These are phyloP conservation scores for Saccharum spontaneum DNA, from an alignment of 176 grass and related monocot species.

Conservation along the genomic window DNA sequence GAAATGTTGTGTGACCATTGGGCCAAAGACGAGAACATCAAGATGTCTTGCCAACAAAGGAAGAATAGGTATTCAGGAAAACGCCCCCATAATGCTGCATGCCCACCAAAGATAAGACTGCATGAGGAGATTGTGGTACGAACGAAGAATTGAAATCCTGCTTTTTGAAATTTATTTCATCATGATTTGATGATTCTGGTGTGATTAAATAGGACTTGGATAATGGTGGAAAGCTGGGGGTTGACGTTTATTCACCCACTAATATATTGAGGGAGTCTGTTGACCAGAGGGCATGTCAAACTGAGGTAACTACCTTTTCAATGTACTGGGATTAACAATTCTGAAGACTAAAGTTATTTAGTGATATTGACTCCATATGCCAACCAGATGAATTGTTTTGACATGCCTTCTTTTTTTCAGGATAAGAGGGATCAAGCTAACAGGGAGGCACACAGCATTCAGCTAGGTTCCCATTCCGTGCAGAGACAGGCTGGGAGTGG, in stretches of 20 bases:
- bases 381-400: constrained; percentile 20
- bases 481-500: constrained; percentile 20
- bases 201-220: constrained; percentile 19
- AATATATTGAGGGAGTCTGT: not conserved
- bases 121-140: constrained; percentile 17
- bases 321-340: not conserved
- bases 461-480: constrained; percentile 11
- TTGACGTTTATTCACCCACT: constrained; percentile 1
- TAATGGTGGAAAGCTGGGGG: constrained; percentile 5
- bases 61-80: constrained; percentile 53
- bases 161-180: constrained; percentile 24
- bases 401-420: constrained; percentile 18
- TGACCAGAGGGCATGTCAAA: constrained; percentile 18
- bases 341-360: not conserved
- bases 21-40: constrained; percentile 45
- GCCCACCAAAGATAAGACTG: constrained; percentile 6
- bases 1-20: constrained; percentile 56
- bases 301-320: constrained; percentile 20
- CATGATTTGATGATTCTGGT: constrained; percentile 17
- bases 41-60: constrained; percentile 47
- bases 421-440: not conserved
- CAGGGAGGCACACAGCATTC: not conserved
- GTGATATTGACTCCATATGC: not conserved
- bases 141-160: not conserved
- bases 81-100: not conserved